These are phyloP conservation scores for Biscogniauxia mediterranea DNA, from an alignment of 2,329 filamentous ascomycete genomes.

Conservation along the genomic window DNA sequence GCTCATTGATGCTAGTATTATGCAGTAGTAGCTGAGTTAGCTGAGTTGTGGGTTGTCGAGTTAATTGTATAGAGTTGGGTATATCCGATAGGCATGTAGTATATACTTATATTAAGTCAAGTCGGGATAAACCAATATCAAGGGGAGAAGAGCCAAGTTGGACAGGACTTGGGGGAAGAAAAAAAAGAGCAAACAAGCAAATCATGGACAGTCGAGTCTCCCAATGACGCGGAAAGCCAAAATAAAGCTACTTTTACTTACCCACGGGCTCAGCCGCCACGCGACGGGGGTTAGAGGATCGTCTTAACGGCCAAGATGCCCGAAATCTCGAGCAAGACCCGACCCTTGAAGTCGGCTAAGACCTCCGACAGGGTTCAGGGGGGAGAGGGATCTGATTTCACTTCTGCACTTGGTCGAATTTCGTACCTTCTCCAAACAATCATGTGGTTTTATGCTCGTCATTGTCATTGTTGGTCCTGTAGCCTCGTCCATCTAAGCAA, in stretches of 20 bases:
- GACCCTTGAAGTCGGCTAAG: conserved; percentile 1
- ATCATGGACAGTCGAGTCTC: neutral
- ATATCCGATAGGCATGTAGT: neutral
- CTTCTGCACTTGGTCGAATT: neutral
- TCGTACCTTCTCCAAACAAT: neutral
- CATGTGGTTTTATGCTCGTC: neutral
- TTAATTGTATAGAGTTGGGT: neutral
- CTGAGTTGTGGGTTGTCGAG: neutral
- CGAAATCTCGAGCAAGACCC: neutral
- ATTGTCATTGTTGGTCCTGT: neutral
- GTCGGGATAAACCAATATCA: neutral
- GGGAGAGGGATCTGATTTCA: neutral
- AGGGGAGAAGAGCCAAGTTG: neutral
- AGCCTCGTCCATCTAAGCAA: neutral
- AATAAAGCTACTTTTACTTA: neutral
- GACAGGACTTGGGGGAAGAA: neutral
- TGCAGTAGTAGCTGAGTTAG: neutral
- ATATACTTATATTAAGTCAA: neutral
- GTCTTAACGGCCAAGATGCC: neutral
- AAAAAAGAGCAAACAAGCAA: neutral
- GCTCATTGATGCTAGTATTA: neutral
- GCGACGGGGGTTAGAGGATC: neutral
- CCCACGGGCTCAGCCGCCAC: conserved; percentile 3
- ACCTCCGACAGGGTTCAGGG: conserved; percentile 4
- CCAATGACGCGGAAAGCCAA: neutral